Conservation (phyloP, 805 yeast species). For the Lachancea sp. region DNA sequence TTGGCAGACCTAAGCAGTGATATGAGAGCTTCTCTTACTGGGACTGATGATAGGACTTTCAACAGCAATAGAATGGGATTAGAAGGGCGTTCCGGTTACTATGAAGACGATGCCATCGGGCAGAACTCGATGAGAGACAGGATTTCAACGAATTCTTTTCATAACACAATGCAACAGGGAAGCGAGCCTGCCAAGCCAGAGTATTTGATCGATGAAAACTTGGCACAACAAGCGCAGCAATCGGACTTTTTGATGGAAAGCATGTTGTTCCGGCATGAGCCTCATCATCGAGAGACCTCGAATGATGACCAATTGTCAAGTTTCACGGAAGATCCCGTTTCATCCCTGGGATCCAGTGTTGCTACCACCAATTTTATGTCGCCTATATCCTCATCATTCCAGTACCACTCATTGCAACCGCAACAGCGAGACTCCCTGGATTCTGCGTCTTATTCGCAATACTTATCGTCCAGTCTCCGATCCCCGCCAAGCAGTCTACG, state of each 20-base stretch:
- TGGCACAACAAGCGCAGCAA: conserved; percentile 1
- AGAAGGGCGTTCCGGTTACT: not conserved
- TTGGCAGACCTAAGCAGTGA: conserved; percentile 2
- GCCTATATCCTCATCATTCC: conserved; percentile 25
- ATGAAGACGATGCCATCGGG: not conserved
- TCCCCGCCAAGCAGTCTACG: conserved; percentile 33
- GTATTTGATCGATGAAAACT: conserved; percentile 10
- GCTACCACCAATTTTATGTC: conserved; percentile 21
- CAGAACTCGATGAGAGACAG: not conserved
- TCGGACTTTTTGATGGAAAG: conserved; percentile 4
- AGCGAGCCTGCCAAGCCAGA: conserved; percentile 1
- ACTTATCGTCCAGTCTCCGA: conserved; percentile 21
- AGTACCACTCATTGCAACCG: conserved; percentile 17
- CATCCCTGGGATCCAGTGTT: conserved; percentile 29
- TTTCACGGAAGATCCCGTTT: conserved; percentile 25
- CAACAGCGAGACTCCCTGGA: conserved; percentile 16
- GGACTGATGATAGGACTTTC: not conserved
- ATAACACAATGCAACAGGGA: not conserved
- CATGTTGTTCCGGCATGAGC: conserved; percentile 5
- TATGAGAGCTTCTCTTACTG: not conserved
- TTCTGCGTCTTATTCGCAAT: conserved; percentile 12
- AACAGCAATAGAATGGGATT: not conserved
- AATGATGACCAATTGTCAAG: conserved; percentile 20
- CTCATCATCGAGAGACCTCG: not conserved
- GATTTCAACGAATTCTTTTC: not conserved